Base-by-base conservation (phyloP, 345 rosid species). In the Firmiana major region DNA sequence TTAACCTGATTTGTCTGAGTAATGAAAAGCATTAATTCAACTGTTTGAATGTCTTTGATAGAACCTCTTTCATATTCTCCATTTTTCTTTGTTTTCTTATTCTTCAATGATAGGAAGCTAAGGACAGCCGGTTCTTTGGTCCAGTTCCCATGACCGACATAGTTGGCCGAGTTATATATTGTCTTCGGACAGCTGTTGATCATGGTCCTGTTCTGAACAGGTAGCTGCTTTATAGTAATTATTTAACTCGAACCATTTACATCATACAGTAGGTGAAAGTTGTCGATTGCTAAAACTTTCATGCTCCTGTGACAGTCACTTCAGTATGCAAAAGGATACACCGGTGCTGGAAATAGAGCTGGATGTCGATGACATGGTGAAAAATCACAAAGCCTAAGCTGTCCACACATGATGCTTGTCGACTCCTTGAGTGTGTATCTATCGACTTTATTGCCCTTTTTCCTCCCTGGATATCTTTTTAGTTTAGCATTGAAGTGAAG, bases 171-270 rank as follows among this genome's bases (percentile, higher is more conserved):
- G 98, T 85, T 65, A 83, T 96, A 75, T 96, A 96, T 68, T 88
- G 95, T 81, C 84, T 93, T 60, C 86, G 90, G 69, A 89, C 92
- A 22, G 97, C 95, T 28, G 91, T 93, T 43, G 99, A 96, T 79
- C 98, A 96, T 65, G 99, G 97, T 77, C 97, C 97, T 0, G 94
- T 96, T 62, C 81, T 81, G 83, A 96, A 96, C 90, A 96, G 99
- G 99, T 89, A 77, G 83, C 40, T 83, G 38, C 36, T 59, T 6
- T 7, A 43, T 54, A 36, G 24, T 45, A 13, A 24, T 68, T 22
- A 45, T 43, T 73, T 45, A 22, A 26, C 60, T 66, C 26, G 62
- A 16, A 43, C 45, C 10, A 40, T 42, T 71, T 48, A 7, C 4
- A 54, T 67, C 26, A 60, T 68, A 63, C 54, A 51, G 36, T 28